These are phyloP conservation scores for Chrysochromulina parva DNA, from an alignment of 78 protist genomes.

Conservation along the genomic window DNA sequence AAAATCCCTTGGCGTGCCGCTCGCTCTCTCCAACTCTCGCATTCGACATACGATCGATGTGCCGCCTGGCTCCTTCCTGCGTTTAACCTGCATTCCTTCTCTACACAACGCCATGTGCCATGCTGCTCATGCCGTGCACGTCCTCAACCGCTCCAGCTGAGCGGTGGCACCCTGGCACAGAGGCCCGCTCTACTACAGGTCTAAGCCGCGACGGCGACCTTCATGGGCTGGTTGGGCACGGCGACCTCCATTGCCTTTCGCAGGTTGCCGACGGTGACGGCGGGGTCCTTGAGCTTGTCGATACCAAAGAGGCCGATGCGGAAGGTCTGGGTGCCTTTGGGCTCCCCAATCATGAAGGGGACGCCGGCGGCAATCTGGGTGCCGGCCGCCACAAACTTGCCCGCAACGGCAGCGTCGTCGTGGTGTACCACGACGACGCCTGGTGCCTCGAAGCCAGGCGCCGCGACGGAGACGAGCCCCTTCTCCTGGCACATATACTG, in stretches of 20 bases:
- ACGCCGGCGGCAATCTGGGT: slow-evolving; percentile 64
- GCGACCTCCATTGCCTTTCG: slow-evolving; percentile 3
- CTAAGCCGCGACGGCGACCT: no score
- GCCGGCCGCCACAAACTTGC: slow-evolving; percentile 7
- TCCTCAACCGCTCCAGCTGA: no score
- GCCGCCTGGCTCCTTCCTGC: no score
- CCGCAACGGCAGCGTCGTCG: neutral
- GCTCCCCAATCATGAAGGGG: slow-evolving; percentile 46
- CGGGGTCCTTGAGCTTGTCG: slow-evolving; percentile 37
- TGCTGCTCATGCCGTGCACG: no score
- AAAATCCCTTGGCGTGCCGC: no score
- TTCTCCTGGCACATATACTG: neutral
- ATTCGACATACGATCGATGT: no score
- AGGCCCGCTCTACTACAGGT: no score
- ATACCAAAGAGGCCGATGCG: slow-evolving; percentile 58
- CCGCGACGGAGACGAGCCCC: slow-evolving; percentile 18
- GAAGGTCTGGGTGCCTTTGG: slow-evolving; percentile 22
- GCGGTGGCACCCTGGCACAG: no score
- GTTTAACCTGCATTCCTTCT: no score
- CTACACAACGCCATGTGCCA: no score
- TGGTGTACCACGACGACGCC: slow-evolving; percentile 47
- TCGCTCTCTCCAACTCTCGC: no score
- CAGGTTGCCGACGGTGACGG: neutral
- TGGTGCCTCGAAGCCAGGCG: slow-evolving; percentile 42
- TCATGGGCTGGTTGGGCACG: neutral